phyloP scores from a whole-genome alignment of 306 rosid species.

The Carpinus fangiana region DNA sequence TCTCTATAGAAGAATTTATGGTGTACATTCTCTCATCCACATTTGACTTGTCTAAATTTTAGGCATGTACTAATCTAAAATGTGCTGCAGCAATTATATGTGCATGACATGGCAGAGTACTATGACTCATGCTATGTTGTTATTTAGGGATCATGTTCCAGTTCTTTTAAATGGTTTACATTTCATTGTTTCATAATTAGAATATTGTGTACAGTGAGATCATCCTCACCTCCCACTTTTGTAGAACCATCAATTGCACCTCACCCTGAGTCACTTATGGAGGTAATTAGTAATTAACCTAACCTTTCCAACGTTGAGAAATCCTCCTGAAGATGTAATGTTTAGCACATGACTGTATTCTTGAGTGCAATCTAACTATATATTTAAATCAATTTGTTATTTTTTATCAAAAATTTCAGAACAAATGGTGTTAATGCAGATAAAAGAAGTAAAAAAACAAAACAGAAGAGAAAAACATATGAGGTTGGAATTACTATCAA shows the following conservation, averaged over 20 bases:
- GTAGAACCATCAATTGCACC: conserved; percentile 66
- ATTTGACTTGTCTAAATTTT: no score
- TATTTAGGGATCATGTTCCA: conserved; percentile 24
- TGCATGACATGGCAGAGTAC: conserved; percentile 68
- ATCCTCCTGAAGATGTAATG: neutral
- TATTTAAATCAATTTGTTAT: neutral
- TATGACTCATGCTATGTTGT: conserved; percentile 57
- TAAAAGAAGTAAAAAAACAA: neutral
- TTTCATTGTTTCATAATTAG: conserved; percentile 12
- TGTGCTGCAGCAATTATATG: conserved; percentile 58
- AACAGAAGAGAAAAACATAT: neutral
- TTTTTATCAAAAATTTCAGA: neutral
- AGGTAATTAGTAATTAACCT: conserved; percentile 42
- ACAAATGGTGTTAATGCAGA: neutral
- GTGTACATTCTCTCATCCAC: no score
- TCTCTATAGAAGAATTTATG: no score
- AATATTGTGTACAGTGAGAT: conserved; percentile 64
- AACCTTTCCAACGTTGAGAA: conserved; percentile 12
- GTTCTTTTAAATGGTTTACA: conserved; percentile 9
- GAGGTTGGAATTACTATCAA: neutral
- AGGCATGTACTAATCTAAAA: neutral
- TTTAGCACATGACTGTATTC: neutral
- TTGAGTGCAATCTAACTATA: neutral
- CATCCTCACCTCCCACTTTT: conserved; percentile 70
- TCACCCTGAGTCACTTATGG: conserved; percentile 77